phyloP scores from a whole-genome alignment of 768 basidiomycete genomes.

The Kwoniella bestiolae region DNA sequence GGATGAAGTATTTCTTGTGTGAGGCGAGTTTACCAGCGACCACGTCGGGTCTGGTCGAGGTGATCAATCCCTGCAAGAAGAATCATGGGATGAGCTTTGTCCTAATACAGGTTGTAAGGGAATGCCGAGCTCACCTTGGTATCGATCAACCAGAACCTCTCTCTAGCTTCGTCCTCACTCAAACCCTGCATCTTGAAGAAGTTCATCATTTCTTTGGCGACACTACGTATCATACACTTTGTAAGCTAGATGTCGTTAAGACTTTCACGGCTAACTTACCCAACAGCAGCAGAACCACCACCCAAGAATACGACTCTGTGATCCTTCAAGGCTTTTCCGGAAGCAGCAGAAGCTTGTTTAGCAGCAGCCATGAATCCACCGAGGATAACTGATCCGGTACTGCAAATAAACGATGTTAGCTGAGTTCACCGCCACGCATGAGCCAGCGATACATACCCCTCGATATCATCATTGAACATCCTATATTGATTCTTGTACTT shows the following conservation, averaged over 20 bases:
- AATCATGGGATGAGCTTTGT: not conserved
- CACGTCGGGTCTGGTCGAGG: constrained; percentile 67
- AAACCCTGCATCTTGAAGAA: constrained; percentile 85
- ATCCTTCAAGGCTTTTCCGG: constrained; percentile 68
- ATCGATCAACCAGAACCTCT: constrained; percentile 79
- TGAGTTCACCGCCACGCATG: not conserved
- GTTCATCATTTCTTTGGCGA: constrained; percentile 80
- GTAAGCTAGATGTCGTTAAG: constrained; percentile 9
- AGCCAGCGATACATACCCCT: constrained; percentile 59
- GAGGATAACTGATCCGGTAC: constrained; percentile 88
- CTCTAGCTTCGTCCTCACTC: constrained; percentile 74
- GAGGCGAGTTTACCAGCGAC: constrained; percentile 65
- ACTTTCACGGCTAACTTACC: constrained; percentile 27
- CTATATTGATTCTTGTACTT: constrained; percentile 75
- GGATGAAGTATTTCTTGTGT: constrained; percentile 86
- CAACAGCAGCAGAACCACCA: constrained; percentile 88
- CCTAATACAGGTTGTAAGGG: not conserved
- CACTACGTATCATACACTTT: constrained; percentile 58
- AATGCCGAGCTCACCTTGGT: constrained; percentile 59
- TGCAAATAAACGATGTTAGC: constrained; percentile 44
- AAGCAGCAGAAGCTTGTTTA: constrained; percentile 71
- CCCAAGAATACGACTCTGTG: constrained; percentile 92
- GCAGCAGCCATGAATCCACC: constrained; percentile 86
- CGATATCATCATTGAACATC: constrained; percentile 89
- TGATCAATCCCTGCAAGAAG: constrained; percentile 72